Evolutionary conservation across 768 basidiomycete species (phyloP), one percentile per base, ranked within the genome.

Genomic region (Russula griseocarnosa): DNA sequence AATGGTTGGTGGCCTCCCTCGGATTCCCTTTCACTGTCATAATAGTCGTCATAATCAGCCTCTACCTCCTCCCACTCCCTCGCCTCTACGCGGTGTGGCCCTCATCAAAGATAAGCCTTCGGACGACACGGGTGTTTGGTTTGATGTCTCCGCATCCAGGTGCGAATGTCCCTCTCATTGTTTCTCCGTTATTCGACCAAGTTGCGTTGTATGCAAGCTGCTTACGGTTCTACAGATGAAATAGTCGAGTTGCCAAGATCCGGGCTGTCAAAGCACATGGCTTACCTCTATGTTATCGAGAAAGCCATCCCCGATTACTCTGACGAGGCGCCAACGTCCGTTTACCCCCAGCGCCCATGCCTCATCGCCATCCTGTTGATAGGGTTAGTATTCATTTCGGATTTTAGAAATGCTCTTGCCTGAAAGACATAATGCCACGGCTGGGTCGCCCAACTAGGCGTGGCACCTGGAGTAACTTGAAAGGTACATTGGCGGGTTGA

Each of bases 381-480:
- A 16, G 24, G 36, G 32, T 65, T 10, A 61, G 34, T 36, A 2
- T 30, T 1, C 22, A n/a, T 13, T 20, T n/a, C 24, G 5, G 1
- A 28, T n/a, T 18, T 7, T 36, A 10, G 26, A 57, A 44, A 5
- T 30, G 26, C 26, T 7, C 64, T 42, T 44, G 61, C 64, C 0
- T 52, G 49, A 6, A 65, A 65, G n/a, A 61, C 55, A 34, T 61
- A 65, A 47, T 51, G 58, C 64, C 64, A 65, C 3, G 64, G 64
- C 20, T 65, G 64, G 50, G 7, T 32, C 10, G 64, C 64, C 55
- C 60, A 65, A 52, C 64, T 36, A 2, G 64, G 64, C 11, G 64
- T 61, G 14, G 50, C 40, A 0, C 60, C 60, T 20, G 64, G 64
- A 6, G 42, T 38, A 36, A 65, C 20, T 20, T 52, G 49, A 10